phyloP scores from a whole-genome alignment of 2,329 filamentous ascomycete genomes.

The Epichloe brachyelytri region DNA sequence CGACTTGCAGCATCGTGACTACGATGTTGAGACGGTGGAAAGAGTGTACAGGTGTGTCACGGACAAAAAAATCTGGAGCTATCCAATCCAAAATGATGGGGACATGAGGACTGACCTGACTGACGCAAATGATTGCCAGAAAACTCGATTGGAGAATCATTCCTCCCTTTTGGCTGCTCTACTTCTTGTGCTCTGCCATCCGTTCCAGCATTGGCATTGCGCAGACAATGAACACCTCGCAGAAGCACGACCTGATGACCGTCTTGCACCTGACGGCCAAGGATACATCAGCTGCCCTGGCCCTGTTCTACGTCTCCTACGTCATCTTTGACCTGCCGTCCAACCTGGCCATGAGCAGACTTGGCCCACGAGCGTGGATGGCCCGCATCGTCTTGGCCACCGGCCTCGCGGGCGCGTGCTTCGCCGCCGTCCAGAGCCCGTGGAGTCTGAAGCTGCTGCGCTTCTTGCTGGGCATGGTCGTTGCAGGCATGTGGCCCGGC shows the following conservation, averaged over 20 bases:
- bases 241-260: slow-evolving; percentile 61
- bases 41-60: slow-evolving; percentile 33
- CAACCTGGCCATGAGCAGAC: slow-evolving; percentile 74
- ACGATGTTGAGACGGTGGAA: slow-evolving; percentile 39
- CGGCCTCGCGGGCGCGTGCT: slow-evolving; percentile 70
- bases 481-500: slow-evolving; percentile 89
- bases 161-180: slow-evolving; percentile 72
- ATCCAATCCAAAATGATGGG: background rate
- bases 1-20: slow-evolving; percentile 18
- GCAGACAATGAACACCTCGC: slow-evolving; percentile 76
- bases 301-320: slow-evolving; percentile 86
- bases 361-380: slow-evolving; percentile 86
- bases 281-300: slow-evolving; percentile 72
- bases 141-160: slow-evolving; percentile 49
- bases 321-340: slow-evolving; percentile 82
- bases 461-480: slow-evolving; percentile 73
- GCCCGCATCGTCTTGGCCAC: slow-evolving; percentile 80
- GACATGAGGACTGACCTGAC: background rate
- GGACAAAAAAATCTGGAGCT: too few relatives aligned
- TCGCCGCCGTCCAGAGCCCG: slow-evolving; percentile 66
- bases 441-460: slow-evolving; percentile 86
- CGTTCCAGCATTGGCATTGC: slow-evolving; percentile 84
- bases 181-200: slow-evolving; percentile 86
- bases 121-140: slow-evolving; percentile 12
- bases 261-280: slow-evolving; percentile 57